Percentiles rank a stretch among this genome's conserved stretches.
These are phyloP conservation scores for Mycosarcoma maydis DNA, from an alignment of 1,284 basidiomycete species.

Conservation along the genomic window DNA sequence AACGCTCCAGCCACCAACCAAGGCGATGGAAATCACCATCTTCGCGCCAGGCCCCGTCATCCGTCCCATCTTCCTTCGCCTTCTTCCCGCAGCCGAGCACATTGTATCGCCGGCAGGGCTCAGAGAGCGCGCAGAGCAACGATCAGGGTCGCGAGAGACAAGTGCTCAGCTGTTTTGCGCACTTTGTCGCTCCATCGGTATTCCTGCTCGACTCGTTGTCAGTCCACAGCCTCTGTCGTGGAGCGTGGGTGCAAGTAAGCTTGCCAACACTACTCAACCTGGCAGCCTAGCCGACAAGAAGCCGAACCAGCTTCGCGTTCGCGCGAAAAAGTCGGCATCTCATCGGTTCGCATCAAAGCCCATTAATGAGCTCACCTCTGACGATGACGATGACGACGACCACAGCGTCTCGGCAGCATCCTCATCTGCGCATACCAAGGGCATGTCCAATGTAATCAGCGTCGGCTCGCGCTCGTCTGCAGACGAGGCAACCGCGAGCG, in stretches of 20 bases:
- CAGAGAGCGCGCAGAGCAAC: constrained; percentile 86
- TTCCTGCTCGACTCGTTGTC: constrained; percentile 87
- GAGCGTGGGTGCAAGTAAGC: constrained; percentile 69
- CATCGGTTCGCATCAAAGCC: constrained; percentile 36
- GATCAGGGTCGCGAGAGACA: constrained; percentile 83
- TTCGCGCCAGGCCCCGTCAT: constrained; percentile 55
- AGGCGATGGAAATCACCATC: constrained; percentile 69
- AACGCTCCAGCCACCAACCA: constrained; percentile 16
- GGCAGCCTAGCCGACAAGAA: constrained; percentile 61
- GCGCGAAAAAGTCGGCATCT: constrained; percentile 10
- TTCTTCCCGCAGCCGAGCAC: constrained; percentile 73
- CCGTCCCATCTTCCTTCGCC: constrained; percentile 61
- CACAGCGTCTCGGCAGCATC: constrained; percentile 20
- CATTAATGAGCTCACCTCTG: constrained; percentile 51
- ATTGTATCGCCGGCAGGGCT: constrained; percentile 82
- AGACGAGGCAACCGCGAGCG: constrained; percentile 13
- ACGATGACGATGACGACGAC: constrained; percentile 30
- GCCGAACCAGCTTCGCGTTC: constrained; percentile 26
- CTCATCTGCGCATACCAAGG: constrained; percentile 5
- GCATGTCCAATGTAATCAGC: constrained; percentile 9
- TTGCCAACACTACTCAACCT: constrained; percentile 52
- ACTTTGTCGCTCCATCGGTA: constrained; percentile 83
- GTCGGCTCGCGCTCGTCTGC: constrained; percentile 15
- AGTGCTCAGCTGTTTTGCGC: constrained; percentile 92
- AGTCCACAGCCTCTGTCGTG: constrained; percentile 91